Base-by-base conservation (phyloP, 78 protist genomes). In the Dictyostelium purpureum region DNA sequence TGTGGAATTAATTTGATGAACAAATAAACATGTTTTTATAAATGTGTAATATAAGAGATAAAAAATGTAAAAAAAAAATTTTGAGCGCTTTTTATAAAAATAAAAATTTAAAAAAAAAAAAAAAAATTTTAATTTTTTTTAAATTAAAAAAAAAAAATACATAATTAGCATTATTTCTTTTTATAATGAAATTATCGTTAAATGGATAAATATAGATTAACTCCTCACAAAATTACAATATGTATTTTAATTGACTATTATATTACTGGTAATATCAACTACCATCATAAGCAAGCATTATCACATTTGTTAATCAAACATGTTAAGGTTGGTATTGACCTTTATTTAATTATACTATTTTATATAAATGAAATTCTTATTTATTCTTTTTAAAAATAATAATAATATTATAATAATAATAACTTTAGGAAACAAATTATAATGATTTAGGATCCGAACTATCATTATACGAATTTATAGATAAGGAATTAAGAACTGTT, bases 221-320 rank as follows among this genome's bases (percentile, higher is more conserved):
- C 92, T 59, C 92, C 92, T n/a, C 92, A 85, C 7, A 85, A 85
- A 18, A 73, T 85, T 16, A 57, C 67, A 9, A 24, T 85, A 59
- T 85, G 82, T 85, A 21, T 70, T 21, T 40, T 85, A 14, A 76
- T 73, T 35, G 92, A 85, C 28, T 74, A 73, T 74, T 85, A 85
- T 61, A 19, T 85, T 2, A 73, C 52, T 73, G 80, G 76, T 16
- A 51, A 63, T 5, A 51, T 73, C 0, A 33, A 73, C 18, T 63
- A 47, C 19, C 26, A 56, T 12, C 92, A 85, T 59, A 85, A 59
- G 42, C 78, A 73, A 61, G 40, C 82, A 7, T 61, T 73, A 45
- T 85, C 92, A 28, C 49, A 56, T 43, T 56, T 85, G 59, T 47
- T 83, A 61, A 52, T 85, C 6, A 85, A 63, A 47, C 38, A 85